phyloP scores from a whole-genome alignment of 2,329 filamentous ascomycete genomes.

The Pezicula carpinea region DNA sequence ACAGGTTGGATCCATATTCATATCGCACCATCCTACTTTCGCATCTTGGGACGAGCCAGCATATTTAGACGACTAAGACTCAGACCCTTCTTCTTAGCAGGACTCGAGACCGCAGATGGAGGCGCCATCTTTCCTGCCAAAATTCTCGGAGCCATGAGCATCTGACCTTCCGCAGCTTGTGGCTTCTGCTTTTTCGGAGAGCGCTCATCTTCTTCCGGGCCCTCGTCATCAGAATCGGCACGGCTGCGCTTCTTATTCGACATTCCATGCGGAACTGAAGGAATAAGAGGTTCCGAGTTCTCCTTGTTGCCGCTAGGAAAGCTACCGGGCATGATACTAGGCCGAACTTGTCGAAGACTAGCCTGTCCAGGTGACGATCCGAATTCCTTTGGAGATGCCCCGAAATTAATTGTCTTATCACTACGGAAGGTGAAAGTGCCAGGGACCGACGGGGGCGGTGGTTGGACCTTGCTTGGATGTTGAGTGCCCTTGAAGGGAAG shows the following conservation, averaged over 20 bases:
- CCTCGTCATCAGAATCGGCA: slow-evolving; percentile 52
- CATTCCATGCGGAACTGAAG: slow-evolving; percentile 55
- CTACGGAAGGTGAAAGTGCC: slow-evolving; percentile 62
- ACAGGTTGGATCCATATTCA: background rate
- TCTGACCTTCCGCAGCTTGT: slow-evolving; percentile 20
- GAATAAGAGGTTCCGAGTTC: slow-evolving; percentile 38
- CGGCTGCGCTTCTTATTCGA: slow-evolving; percentile 62
- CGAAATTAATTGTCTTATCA: slow-evolving; percentile 60
- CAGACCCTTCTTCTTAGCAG: slow-evolving; percentile 48
- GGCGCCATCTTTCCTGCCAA: slow-evolving; percentile 20
- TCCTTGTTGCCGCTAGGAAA: slow-evolving; percentile 54
- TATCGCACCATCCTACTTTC: slow-evolving; percentile 33
- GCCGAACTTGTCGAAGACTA: slow-evolving; percentile 55
- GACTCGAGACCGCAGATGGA: slow-evolving; percentile 34
- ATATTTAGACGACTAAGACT: slow-evolving; percentile 57
- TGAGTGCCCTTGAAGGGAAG: slow-evolving; percentile 16
- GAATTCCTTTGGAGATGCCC: slow-evolving; percentile 43
- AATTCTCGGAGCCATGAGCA: slow-evolving; percentile 26
- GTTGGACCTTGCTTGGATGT: background rate
- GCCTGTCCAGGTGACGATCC: slow-evolving; percentile 54
- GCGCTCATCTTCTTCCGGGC: slow-evolving; percentile 43
- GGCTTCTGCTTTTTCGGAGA: slow-evolving; percentile 54
- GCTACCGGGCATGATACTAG: slow-evolving; percentile 53
- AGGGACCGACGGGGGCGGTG: slow-evolving; percentile 36
- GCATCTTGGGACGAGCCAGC: slow-evolving; percentile 55